These are phyloP conservation scores for Penicillium sumatraense DNA, from an alignment of 2,329 filamentous ascomycete genomes.

Conservation along the genomic window DNA sequence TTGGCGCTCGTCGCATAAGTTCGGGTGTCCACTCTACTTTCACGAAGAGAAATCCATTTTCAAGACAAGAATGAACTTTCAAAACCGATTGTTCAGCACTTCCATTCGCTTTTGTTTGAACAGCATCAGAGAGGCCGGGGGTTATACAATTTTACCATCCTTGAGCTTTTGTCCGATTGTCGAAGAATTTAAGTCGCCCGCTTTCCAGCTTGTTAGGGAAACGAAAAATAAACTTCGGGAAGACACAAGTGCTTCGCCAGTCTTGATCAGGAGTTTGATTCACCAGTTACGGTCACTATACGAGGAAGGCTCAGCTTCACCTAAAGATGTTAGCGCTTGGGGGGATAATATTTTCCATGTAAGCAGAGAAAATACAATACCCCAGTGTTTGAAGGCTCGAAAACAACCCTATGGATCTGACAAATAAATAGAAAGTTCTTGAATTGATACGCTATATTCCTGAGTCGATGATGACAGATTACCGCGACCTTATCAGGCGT, in stretches of 20 bases:
- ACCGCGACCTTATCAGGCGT: neutral
- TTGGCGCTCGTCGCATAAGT: neutral
- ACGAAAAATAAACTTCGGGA: neutral
- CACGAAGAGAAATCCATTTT: neutral
- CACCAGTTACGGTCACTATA: neutral
- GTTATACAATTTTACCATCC: neutral
- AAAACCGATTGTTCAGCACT: neutral
- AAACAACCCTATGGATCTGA: neutral
- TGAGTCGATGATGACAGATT: neutral
- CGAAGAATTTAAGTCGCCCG: neutral
- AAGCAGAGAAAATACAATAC: neutral
- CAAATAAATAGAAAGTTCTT: slow-evolving; percentile 1
- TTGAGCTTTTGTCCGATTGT: slow-evolving; percentile 2
- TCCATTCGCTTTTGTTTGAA: slow-evolving; percentile 1
- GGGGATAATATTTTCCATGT: neutral
- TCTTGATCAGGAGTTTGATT: neutral
- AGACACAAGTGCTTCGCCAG: neutral
- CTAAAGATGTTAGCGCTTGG: neutral
- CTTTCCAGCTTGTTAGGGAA: neutral
- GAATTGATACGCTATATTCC: neutral
- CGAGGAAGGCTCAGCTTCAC: slow-evolving; percentile 1
- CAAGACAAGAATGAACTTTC: neutral
- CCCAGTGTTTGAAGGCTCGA: too few relatives aligned
- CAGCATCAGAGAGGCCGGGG: neutral
- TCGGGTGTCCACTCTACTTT: neutral